Base-by-base conservation (phyloP, 805 yeast species). In the Candida rishiriensis region DNA sequence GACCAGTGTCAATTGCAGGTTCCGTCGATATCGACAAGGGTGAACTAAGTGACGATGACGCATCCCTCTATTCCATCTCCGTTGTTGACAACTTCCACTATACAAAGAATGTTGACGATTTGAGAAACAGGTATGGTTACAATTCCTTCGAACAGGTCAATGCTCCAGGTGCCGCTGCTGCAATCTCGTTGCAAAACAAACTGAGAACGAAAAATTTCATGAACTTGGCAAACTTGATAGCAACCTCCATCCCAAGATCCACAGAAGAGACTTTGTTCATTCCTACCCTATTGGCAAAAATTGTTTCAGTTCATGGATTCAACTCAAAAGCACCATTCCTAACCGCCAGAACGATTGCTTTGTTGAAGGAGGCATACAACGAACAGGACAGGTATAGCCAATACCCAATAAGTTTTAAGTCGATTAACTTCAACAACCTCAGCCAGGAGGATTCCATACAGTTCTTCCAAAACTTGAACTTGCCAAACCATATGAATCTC, bases 141-240 rank as follows among this genome's bases (percentile, higher is more conserved):
- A 51, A 52, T 29, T 73, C 80, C 3, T 78, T 78, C 51, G 87
- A 82, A 55, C 81, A 76, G 44, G 70, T 70, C 34, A 87, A 85
- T 46, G 90, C 91, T 1, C 88, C 89, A 0, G 89, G 88, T 6
- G 78, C 87, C 2, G 81, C 83, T 1, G 88, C 89, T 15, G 79
- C 83, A 29, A 78, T 83, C 69, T 76, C 75, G 8, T 64, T 69
- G 37, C 72, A 73, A 43, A 72, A 73, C 48, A 67, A 62, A 39
- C 63, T 69, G 44, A 63, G 72, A 26, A 71, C 76, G 30, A 65
- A 65, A 39, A 65, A 71, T 49, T 69, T 72, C 37, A 55, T 72
- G 38, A 75, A 73, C 53, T 58, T 78, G 40, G 78, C 83, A 1
- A 73, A 73, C 17, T 60, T 78, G 26, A 88, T 85, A 5, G 87